phyloP scores from a whole-genome alignment of 2,329 filamentous ascomycete genomes.

The Alternaria arborescens region DNA sequence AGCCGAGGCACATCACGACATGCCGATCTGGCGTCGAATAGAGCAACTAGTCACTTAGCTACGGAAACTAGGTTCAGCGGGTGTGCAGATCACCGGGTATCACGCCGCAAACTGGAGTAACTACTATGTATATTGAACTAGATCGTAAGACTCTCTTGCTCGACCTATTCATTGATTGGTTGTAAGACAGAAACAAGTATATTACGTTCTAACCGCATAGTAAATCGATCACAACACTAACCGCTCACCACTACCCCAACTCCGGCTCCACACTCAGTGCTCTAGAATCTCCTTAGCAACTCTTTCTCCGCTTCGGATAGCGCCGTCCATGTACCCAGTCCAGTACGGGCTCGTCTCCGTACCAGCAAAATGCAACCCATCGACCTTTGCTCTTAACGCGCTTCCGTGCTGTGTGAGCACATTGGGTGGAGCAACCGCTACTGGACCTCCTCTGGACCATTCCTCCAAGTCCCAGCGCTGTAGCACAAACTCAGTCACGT shows the following conservation, averaged over 20 bases:
- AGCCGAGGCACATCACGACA: slow-evolving; percentile 1
- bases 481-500: slow-evolving; percentile 30
- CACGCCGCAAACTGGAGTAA: not conserved
- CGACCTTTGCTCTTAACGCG: slow-evolving; percentile 30
- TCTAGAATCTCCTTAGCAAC: slow-evolving; percentile 57
- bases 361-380: slow-evolving; percentile 62
- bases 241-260: no score
- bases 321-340: slow-evolving; percentile 69
- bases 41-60: not conserved
- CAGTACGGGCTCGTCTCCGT: slow-evolving; percentile 63
- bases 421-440: slow-evolving; percentile 25
- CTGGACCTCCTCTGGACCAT: slow-evolving; percentile 27
- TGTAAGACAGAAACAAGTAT: not conserved
- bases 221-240: not conserved
- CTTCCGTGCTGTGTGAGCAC: slow-evolving; percentile 22
- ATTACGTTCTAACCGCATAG: not conserved
- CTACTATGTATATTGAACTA: not conserved
- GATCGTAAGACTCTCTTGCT: not conserved
- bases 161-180: not conserved
- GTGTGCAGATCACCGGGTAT: not conserved
- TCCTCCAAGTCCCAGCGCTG: slow-evolving; percentile 36
- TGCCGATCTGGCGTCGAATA: slow-evolving; percentile 1
- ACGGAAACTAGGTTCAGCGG: not conserved
- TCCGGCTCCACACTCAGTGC: not conserved
- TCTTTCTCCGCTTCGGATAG: slow-evolving; percentile 59